Percentiles rank a stretch among this genome's conserved stretches.
phyloP scores from a whole-genome alignment of 306 rosid species.

The Acacia crassicarpa region DNA sequence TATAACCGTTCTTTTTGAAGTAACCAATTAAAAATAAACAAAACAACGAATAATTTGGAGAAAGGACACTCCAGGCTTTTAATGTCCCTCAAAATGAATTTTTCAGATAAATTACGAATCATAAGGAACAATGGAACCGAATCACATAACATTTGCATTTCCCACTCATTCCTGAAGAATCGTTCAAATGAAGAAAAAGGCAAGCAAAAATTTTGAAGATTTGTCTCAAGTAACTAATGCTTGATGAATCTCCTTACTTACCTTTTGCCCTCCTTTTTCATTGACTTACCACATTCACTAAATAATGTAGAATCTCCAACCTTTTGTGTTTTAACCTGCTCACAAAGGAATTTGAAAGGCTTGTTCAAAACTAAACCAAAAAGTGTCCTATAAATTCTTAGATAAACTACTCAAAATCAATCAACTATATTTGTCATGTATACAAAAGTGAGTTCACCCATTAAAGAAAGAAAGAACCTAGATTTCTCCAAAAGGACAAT shows the following conservation, averaged over 20 bases:
- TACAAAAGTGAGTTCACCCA: neutral
- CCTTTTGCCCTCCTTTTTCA: conserved; percentile 53
- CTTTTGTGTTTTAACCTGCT: conserved; percentile 63
- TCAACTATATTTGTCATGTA: neutral
- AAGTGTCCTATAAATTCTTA: neutral
- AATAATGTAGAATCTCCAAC: conserved; percentile 60
- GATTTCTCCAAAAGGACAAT: neutral
- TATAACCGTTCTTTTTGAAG: neutral
- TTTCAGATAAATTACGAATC: too few species aligned
- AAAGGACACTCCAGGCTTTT: neutral
- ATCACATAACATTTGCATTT: too few species aligned
- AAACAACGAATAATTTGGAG: neutral
- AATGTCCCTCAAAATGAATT: neutral
- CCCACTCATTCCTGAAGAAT: conserved; percentile 56
- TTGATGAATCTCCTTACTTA: conserved; percentile 28
- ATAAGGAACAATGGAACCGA: too few species aligned
- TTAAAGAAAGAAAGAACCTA: neutral
- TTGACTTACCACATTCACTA: conserved; percentile 73
- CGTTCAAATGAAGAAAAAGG: conserved; percentile 40
- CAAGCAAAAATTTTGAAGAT: conserved; percentile 10
- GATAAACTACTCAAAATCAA: neutral
- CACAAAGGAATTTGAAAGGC: conserved; percentile 6
- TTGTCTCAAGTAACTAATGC: conserved; percentile 10
- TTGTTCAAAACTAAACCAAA: conserved; percentile 19
- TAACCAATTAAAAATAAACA: neutral